These are phyloP conservation scores for Pyracantha coccinea DNA, from an alignment of 331 rosid genomes.

Conservation along the genomic window DNA sequence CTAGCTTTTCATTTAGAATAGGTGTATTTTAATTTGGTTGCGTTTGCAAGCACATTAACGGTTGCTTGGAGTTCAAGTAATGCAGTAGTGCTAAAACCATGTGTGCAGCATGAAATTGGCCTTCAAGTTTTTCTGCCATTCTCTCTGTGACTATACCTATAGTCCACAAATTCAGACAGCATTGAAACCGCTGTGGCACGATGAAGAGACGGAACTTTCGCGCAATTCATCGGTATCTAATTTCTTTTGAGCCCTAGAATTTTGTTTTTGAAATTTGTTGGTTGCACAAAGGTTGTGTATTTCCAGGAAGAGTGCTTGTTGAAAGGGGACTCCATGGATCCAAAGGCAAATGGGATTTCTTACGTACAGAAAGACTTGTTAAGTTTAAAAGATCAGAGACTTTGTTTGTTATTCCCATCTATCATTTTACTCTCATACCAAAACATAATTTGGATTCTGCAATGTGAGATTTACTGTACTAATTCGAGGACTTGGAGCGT, in stretches of 20 bases:
- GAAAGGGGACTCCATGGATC: neutral
- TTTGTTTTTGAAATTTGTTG: neutral
- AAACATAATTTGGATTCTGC: too few relatives aligned
- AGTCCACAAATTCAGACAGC: neutral
- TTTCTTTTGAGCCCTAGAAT: neutral
- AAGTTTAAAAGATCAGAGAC: neutral
- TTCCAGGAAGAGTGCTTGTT: neutral
- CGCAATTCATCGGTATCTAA: too few relatives aligned
- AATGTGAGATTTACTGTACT: too few relatives aligned
- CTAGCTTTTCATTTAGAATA: constrained; percentile 21
- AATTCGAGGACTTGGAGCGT: too few relatives aligned
- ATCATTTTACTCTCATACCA: too few relatives aligned
- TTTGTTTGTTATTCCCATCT: neutral
- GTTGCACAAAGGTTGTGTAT: neutral
- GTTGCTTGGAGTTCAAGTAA: neutral
- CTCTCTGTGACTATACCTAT: neutral
- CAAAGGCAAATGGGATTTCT: neutral
- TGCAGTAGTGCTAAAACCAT: neutral
- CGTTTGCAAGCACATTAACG: constrained; percentile 10
- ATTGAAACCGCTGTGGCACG: neutral
- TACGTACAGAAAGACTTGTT: neutral
- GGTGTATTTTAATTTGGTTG: neutral
- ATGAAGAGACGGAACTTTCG: neutral
- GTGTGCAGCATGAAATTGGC: neutral
- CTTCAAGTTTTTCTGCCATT: neutral